These are phyloP conservation scores for Candida berthetii DNA, from an alignment of 805 yeast species.

Conservation along the genomic window DNA sequence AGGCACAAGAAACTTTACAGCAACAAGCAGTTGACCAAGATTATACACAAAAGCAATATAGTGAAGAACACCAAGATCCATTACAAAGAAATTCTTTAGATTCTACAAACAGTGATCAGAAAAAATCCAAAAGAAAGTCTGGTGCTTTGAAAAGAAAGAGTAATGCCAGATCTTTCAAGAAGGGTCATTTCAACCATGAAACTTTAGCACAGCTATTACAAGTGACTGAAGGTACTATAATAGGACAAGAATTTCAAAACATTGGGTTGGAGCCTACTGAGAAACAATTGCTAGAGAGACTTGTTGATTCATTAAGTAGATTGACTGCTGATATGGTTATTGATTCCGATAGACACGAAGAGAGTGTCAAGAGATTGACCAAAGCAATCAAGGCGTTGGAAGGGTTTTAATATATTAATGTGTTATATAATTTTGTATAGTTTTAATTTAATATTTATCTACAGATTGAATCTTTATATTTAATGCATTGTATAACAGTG, in stretches of 20 bases:
- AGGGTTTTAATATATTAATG: slow-evolving; percentile 43
- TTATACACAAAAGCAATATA: neutral
- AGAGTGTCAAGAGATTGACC: slow-evolving; percentile 73
- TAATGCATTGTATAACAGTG: too few relatives aligned
- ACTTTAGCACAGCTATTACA: slow-evolving; percentile 29
- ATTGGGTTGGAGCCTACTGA: slow-evolving; percentile 72
- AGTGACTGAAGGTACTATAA: slow-evolving; percentile 33
- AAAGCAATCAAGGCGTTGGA: slow-evolving; percentile 83
- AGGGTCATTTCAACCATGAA: slow-evolving; percentile 21
- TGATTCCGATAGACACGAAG: slow-evolving; percentile 74
- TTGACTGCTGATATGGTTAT: slow-evolving; percentile 87
- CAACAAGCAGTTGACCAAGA: neutral
- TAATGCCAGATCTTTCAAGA: slow-evolving; percentile 8
- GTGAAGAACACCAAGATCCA: neutral
- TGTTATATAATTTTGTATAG: neutral
- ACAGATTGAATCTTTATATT: too few relatives aligned
- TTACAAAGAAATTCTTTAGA: neutral
- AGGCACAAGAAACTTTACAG: neutral
- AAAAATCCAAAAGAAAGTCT: neutral
- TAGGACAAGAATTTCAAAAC: slow-evolving; percentile 59
- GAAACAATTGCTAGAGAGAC: slow-evolving; percentile 73
- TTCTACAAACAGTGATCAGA: too few relatives aligned
- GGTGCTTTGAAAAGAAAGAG: neutral
- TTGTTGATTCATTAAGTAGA: slow-evolving; percentile 79
- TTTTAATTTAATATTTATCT: neutral